Evolutionary conservation across 208 protist genomes (phyloP).

Genomic region (Trypanosoma mega): DNA sequence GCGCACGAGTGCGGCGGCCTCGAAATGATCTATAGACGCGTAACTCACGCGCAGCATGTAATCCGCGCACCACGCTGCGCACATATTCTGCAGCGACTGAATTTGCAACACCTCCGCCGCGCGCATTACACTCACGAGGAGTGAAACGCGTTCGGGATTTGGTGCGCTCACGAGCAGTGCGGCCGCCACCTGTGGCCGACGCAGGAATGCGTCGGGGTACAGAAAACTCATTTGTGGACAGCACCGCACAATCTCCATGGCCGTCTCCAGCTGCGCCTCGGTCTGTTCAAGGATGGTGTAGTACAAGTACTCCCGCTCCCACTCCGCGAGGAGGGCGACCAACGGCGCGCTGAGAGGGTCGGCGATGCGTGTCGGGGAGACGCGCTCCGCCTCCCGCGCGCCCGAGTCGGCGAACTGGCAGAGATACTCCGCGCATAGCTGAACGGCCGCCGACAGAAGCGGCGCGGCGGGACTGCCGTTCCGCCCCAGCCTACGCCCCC

Average conservation of each 20-base stretch:
- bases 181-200: constrained; percentile 14
- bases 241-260: constrained; percentile 27
- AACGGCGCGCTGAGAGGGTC: constrained; percentile 57
- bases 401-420: constrained; percentile 23
- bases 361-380: constrained; percentile 34
- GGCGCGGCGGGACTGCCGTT: background rate
- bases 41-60: constrained; percentile 67
- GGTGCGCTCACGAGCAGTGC: constrained; percentile 35
- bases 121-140: constrained; percentile 38
- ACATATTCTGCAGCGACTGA: constrained; percentile 49
- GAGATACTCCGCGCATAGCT: constrained; percentile 30
- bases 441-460: background rate
- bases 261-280: constrained; percentile 22
- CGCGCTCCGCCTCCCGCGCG: background rate
- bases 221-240: constrained; percentile 57
- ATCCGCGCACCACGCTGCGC: constrained; percentile 65
- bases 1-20: constrained; percentile 69
- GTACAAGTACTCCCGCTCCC: constrained; percentile 72
- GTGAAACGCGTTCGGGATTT: constrained; percentile 33
- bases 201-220: constrained; percentile 37
- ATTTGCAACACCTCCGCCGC: constrained; percentile 57
- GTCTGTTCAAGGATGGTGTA: constrained; percentile 41
- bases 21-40: constrained; percentile 57
- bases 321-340: constrained; percentile 41
- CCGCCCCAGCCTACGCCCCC: background rate